These are phyloP conservation scores for Jackrogersella minutella DNA, from an alignment of 495 filamentous ascomycete genomes.

Conservation along the genomic window DNA sequence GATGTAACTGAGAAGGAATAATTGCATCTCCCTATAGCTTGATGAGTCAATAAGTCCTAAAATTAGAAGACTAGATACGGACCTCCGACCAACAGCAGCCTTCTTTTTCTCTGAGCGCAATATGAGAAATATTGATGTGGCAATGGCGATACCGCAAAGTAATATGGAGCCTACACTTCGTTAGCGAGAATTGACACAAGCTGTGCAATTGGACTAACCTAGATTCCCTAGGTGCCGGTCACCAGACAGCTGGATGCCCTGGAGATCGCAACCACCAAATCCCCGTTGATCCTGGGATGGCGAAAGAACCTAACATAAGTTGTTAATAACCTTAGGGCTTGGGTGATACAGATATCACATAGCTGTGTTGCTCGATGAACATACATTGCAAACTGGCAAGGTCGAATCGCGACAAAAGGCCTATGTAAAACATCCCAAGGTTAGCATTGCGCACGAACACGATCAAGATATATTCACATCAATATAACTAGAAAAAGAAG, in stretches of 20 bases:
- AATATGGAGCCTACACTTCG: conserved; percentile 80
- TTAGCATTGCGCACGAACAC: conserved; percentile 9
- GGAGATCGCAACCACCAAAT: conserved; percentile 72
- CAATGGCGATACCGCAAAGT: conserved; percentile 78
- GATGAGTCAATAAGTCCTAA: conserved; percentile 34
- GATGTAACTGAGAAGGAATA: conserved; percentile 88
- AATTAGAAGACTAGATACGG: conserved; percentile 31
- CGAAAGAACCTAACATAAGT: conserved; percentile 54
- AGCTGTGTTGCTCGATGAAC: conserved; percentile 51
- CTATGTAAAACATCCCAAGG: conserved; percentile 52
- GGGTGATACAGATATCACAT: conserved; percentile 31
- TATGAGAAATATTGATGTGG: conserved; percentile 68
- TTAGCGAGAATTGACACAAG: background rate
- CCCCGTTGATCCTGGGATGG: conserved; percentile 55
- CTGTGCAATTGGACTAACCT: conserved; percentile 63
- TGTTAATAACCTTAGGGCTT: conserved; percentile 12
- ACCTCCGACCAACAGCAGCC: conserved; percentile 95
- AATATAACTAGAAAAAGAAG: background rate
- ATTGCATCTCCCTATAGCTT: conserved; percentile 84
- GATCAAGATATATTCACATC: background rate
- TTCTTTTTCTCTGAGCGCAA: conserved; percentile 88
- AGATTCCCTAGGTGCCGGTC: conserved; percentile 78
- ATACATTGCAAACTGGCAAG: conserved; percentile 94
- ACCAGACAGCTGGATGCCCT: conserved; percentile 73
- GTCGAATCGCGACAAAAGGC: conserved; percentile 97